A percentile compares a stretch with the other conserved stretches of the same genome.
Evolutionary conservation across 1,284 basidiomycete genomes (phyloP).

Genomic region (Fomitopsis betulina): DNA sequence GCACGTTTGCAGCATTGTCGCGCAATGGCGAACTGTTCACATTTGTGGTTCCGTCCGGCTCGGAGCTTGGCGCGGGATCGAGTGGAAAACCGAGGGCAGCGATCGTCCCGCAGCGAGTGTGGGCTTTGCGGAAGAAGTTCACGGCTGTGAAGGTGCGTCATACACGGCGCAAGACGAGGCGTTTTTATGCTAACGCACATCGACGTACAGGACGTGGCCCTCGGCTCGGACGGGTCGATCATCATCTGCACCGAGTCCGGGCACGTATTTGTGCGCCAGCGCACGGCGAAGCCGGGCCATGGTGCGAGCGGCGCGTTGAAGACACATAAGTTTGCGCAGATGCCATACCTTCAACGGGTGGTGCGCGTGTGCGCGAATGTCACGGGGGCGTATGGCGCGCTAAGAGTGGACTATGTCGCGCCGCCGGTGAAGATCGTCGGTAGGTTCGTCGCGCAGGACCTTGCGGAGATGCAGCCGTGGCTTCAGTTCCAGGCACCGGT

Average conservation of each 20-base stretch:
- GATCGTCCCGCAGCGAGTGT: conserved; percentile 86
- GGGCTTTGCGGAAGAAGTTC: conserved; percentile 85
- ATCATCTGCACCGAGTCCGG: conserved; percentile 94
- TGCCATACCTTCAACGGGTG: conserved; percentile 83
- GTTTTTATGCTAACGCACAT: neutral
- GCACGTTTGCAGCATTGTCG: conserved; percentile 82
- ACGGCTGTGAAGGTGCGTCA: conserved; percentile 69
- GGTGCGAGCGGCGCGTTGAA: conserved; percentile 35
- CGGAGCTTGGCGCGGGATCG: conserved; percentile 16
- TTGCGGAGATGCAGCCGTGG: conserved; percentile 64
- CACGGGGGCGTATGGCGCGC: conserved; percentile 85
- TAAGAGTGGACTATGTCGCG: conserved; percentile 72
- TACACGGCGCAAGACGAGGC: neutral
- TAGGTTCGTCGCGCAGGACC: conserved; percentile 61
- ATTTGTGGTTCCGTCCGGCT: conserved; percentile 51
- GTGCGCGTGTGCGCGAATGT: conserved; percentile 84
- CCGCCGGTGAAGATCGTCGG: conserved; percentile 57
- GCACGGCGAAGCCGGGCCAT: conserved; percentile 42
- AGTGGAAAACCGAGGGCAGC: conserved; percentile 28
- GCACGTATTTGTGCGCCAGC: conserved; percentile 85
- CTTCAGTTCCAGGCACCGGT: conserved; percentile 3
- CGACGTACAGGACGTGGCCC: conserved; percentile 69
- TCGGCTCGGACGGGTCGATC: conserved; percentile 85
- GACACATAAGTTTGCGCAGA: conserved; percentile 76
- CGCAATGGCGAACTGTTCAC: conserved; percentile 91